Percentiles rank a stretch among this genome's conserved stretches.
Conservation (phyloP, 768 basidiomycete genomes). For the Psilocybe azurescens region DNA sequence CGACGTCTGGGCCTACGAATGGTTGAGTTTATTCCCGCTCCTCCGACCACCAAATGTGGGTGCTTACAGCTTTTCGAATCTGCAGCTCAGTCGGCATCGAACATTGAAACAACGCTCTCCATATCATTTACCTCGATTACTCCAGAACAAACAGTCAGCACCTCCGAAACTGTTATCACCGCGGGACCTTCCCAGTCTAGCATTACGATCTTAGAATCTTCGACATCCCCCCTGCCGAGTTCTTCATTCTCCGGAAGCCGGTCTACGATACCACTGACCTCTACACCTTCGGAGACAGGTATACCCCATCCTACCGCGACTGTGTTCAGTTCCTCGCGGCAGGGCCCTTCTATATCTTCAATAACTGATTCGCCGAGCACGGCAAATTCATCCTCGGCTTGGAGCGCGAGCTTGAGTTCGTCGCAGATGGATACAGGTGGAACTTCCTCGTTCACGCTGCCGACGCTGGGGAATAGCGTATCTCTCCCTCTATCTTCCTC, state of each 20-base stretch:
- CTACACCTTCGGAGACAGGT: neutral
- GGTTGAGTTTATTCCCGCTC: slow-evolving; percentile 17
- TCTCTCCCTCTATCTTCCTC: neutral
- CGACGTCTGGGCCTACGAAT: slow-evolving; percentile 6
- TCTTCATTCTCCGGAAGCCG: neutral
- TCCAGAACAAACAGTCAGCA: neutral
- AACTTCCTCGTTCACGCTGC: neutral
- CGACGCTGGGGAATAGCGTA: neutral
- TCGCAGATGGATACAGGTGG: neutral
- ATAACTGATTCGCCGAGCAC: neutral
- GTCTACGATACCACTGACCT: slow-evolving; percentile 1
- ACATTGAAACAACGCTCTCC: neutral
- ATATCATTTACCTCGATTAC: neutral
- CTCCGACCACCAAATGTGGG: neutral
- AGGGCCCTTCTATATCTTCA: neutral
- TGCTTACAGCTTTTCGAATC: slow-evolving; percentile 4
- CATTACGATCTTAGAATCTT: neutral
- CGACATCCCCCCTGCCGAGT: neutral
- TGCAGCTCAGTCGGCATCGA: neutral
- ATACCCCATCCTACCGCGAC: slow-evolving; percentile 3
- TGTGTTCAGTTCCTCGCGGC: neutral
- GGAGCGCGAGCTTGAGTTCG: neutral
- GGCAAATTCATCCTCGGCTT: neutral
- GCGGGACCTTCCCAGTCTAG: neutral
- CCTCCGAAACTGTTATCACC: neutral